These are phyloP conservation scores for Lentinula sp. DNA, from an alignment of 768 basidiomycete species.

Conservation along the genomic window DNA sequence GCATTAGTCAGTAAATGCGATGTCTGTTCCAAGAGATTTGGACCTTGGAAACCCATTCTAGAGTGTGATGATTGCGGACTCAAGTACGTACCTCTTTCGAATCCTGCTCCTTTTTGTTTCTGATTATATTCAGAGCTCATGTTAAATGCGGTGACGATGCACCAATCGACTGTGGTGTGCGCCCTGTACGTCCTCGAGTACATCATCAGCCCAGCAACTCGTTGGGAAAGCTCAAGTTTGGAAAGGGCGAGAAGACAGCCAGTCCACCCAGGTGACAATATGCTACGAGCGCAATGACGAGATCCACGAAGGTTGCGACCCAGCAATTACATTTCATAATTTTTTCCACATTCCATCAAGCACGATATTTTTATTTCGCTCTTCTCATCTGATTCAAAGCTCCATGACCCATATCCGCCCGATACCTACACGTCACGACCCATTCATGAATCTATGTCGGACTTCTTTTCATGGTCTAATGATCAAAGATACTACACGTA, in stretches of 20 bases:
- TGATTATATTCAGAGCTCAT: conserved; percentile 51
- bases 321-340: neutral
- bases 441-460: neutral
- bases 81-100: conserved; percentile 35
- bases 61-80: conserved; percentile 89
- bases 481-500: neutral
- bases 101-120: neutral
- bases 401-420: neutral
- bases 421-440: neutral
- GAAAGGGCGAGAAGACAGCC: neutral
- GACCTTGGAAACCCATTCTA: conserved; percentile 72
- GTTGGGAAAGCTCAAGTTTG: neutral
- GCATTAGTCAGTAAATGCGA: conserved; percentile 75
- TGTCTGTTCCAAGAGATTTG: conserved; percentile 74
- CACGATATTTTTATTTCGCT: neutral
- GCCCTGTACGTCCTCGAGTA: conserved; percentile 26
- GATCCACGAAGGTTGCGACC: neutral
- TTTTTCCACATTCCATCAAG: neutral
- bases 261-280: conserved; percentile 1
- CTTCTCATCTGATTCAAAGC: neutral
- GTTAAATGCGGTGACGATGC: conserved; percentile 83
- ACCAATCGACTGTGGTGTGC: conserved; percentile 72
- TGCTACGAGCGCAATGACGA: neutral
- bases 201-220: conserved; percentile 11
- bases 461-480: neutral